Evolutionary conservation across 768 basidiomycete species (phyloP), one percentile per base, ranked within the genome.

Genomic region (Termitomyces sp.): DNA sequence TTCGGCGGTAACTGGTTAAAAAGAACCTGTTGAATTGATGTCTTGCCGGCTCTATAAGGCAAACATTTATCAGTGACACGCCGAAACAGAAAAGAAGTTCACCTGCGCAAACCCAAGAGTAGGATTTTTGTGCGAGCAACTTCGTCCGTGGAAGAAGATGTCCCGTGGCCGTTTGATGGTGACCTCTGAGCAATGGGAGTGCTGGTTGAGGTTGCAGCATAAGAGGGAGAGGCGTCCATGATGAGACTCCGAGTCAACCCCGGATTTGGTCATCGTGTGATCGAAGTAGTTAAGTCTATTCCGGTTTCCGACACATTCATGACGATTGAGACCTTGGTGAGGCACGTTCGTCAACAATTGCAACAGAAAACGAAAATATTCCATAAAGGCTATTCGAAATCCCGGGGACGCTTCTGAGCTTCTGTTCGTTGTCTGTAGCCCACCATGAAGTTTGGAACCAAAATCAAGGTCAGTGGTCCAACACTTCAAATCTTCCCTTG

Each of bases 11-110:
- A 76, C 61, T 86, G 78, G 63, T 94, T 86, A 77, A 98, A 96
- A n/a, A 97, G 80, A 35, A 95, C 92, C 70, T 94, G 85, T 64
- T 88, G 83, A 54, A 94, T 92, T 20, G 91, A 94, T 36, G 94
- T 90, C 71, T 97, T 98, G 58, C 95, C 95, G 58, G 89, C 88
- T 74, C 94, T 95, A 66, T 24, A 45, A 26, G 35, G 22, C 13
- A 50, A 44, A 48, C 50, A 36, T 48, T 58, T 57, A 56, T 58
- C 20, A 49, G 30, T 36, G 20, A 58, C 35, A 54, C 14, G 38
- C 49, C 20, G 49, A 14, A 45, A 18, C 46, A 35, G 47, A 30
- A 44, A 38, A 50, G 33, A 56, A 56, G 20, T 61, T 38, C 44
- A 85, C 87, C 86, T 85, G 64, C 87, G 80, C 63, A 88, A 78